Percentiles rank a stretch among this genome's conserved stretches.
These are phyloP conservation scores for Lepraria neglecta DNA, from an alignment of 495 filamentous ascomycete species.

Conservation along the genomic window DNA sequence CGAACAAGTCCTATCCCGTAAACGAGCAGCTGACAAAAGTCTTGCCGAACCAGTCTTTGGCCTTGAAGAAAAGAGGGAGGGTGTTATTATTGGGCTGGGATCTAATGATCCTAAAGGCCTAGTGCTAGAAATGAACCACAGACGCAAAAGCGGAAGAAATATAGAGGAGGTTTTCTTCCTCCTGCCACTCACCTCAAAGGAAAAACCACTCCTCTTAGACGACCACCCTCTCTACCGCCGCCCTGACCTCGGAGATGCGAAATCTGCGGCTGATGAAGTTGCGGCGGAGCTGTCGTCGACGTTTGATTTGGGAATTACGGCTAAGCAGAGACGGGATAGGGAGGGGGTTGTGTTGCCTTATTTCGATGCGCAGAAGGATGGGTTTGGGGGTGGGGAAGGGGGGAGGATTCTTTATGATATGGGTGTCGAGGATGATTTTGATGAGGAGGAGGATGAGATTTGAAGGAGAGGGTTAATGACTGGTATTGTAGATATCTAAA, in stretches of 20 bases:
- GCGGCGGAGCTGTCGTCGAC: constrained; percentile 48
- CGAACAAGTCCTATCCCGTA: constrained; percentile 59
- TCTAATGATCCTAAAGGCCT: constrained; percentile 47
- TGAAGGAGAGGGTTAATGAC: constrained; percentile 32
- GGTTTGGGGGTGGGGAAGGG: constrained; percentile 71
- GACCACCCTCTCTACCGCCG: constrained; percentile 67
- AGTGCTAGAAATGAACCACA: constrained; percentile 79
- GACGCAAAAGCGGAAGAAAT: constrained; percentile 70
- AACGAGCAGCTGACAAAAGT: constrained; percentile 62
- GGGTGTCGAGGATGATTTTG: constrained; percentile 95
- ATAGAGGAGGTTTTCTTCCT: constrained; percentile 75
- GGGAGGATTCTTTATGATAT: constrained; percentile 94
- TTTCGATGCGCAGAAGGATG: constrained; percentile 85
- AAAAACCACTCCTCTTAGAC: constrained; percentile 60
- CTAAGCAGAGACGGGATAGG: constrained; percentile 74
- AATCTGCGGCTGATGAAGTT: constrained; percentile 49
- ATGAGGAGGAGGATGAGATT: constrained; percentile 98
- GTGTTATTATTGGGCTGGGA: constrained; percentile 54
- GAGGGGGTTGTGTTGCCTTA: constrained; percentile 88
- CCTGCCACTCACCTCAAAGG: constrained; percentile 27
- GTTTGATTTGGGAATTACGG: constrained; percentile 83
- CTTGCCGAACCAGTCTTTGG: constrained; percentile 68
- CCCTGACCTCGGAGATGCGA: constrained; percentile 36
- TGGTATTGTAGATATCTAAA: background rate
- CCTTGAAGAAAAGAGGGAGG: constrained; percentile 65